Conservation (phyloP, 208 protist genomes). For the Trypanosoma scelopori region DNA sequence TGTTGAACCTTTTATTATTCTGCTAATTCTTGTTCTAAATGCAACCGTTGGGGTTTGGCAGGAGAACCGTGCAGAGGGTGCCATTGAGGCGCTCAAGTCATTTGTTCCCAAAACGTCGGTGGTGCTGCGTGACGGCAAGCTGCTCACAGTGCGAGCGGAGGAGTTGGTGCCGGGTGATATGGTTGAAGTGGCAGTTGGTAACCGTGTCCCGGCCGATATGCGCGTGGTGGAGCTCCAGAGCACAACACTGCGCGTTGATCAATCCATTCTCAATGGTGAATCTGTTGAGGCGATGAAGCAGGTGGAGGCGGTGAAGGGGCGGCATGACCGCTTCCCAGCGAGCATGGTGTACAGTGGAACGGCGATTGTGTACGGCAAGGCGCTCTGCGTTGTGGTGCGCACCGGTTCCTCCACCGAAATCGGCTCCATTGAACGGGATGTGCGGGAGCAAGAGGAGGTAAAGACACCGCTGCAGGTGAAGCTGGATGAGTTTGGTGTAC, state of each 20-base stretch:
- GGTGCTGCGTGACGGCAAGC: conserved; percentile 66
- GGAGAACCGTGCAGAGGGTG: conserved; percentile 89
- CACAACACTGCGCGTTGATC: conserved; percentile 88
- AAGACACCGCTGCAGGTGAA: conserved; percentile 95
- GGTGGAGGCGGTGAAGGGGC: conserved; percentile 33
- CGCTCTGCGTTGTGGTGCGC: conserved; percentile 89
- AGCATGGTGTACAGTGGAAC: conserved; percentile 96
- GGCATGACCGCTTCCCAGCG: conserved; percentile 55
- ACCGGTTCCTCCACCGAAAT: conserved; percentile 94
- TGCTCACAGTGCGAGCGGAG: conserved; percentile 47
- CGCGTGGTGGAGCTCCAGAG: conserved; percentile 87
- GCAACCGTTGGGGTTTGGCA: conserved; percentile 94
- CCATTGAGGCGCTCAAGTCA: conserved; percentile 86
- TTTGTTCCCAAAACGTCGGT: conserved; percentile 68
- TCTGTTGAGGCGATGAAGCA: conserved; percentile 78
- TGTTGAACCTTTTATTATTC: conserved; percentile 95
- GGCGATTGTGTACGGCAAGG: conserved; percentile 89
- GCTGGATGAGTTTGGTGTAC: conserved; percentile 95
- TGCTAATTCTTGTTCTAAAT: conserved; percentile 94
- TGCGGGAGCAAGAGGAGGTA: conserved; percentile 83
- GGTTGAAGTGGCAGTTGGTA: conserved; percentile 91
- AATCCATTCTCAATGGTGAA: conserved; percentile 96
- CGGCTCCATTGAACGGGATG: conserved; percentile 89
- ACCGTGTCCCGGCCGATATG: conserved; percentile 95
- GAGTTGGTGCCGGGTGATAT: conserved; percentile 96